phyloP scores from a whole-genome alignment of 225 moss, liverwort and hornwort species.

The Anthoceros angustus region DNA sequence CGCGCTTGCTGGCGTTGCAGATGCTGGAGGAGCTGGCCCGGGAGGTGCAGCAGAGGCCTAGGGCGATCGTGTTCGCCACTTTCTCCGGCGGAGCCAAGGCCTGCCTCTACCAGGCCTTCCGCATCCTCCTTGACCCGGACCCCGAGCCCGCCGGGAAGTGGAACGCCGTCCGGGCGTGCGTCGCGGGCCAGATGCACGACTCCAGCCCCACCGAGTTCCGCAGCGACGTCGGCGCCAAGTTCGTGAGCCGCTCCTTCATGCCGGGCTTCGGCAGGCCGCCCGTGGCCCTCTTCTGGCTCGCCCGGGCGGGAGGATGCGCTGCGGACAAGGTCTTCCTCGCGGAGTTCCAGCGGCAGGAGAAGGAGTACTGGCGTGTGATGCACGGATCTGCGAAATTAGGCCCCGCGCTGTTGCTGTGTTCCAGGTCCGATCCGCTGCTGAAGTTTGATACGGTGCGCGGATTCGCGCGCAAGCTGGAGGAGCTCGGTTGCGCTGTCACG shows the following conservation, averaged over 20 bases:
- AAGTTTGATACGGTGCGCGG: conserved; percentile 31
- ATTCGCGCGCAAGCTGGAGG: conserved; percentile 27
- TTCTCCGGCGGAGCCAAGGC: conserved; percentile 83
- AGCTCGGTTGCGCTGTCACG: conserved; percentile 40
- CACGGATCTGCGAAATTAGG: conserved; percentile 53
- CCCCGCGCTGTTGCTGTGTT: conserved; percentile 58
- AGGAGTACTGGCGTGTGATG: conserved; percentile 41
- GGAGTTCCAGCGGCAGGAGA: conserved; percentile 31
- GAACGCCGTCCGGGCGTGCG: conserved; percentile 36
- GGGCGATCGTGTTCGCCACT: conserved; percentile 69
- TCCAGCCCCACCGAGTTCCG: conserved; percentile 73
- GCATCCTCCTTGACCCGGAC: conserved; percentile 22
- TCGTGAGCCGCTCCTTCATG: conserved; percentile 22
- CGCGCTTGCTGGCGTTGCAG: conserved; percentile 38
- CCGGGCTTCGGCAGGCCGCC: conserved; percentile 20
- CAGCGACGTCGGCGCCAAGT: conserved; percentile 32
- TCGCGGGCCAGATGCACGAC: conserved; percentile 80
- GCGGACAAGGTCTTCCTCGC: conserved; percentile 32
- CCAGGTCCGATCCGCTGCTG: conserved; percentile 43
- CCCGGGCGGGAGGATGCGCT: conserved; percentile 17
- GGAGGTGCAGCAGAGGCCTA: conserved; percentile 49
- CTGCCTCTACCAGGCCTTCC: conserved; percentile 53
- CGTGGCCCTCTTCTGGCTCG: conserved; percentile 21
- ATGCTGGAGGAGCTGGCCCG: conserved; percentile 56
- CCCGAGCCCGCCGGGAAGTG: conserved; percentile 15